Percentiles rank a stretch among this genome's conserved stretches.
phyloP scores from a whole-genome alignment of 805 yeast species.

The Zygosaccharomyces siamensis region DNA sequence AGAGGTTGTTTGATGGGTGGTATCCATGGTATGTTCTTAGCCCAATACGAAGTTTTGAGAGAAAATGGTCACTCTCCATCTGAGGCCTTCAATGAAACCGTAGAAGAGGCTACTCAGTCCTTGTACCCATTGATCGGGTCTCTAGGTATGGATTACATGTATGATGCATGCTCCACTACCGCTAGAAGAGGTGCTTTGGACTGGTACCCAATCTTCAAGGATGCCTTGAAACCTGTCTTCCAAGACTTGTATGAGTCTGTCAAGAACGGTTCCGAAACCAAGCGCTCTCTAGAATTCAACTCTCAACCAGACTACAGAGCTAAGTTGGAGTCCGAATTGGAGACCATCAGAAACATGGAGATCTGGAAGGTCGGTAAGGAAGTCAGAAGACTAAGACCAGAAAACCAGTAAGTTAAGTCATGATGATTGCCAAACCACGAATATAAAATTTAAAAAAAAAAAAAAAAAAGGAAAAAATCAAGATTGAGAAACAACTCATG shows the following conservation, averaged over 20 bases:
- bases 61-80: conserved; percentile 99
- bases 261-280: conserved; percentile 93
- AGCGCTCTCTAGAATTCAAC: conserved; percentile 98
- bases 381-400: conserved; percentile 99
- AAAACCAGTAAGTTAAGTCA: conserved; percentile 65
- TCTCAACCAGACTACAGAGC: conserved; percentile 97
- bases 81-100: conserved; percentile 99
- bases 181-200: conserved; percentile 99
- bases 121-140: conserved; percentile 98
- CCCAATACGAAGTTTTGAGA: conserved; percentile 99
- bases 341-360: conserved; percentile 93
- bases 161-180: conserved; percentile 99
- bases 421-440: not conserved
- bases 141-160: conserved; percentile 99
- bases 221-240: conserved; percentile 97
- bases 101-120: conserved; percentile 99
- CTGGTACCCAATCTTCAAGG: conserved; percentile 99
- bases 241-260: conserved; percentile 92
- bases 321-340: conserved; percentile 88
- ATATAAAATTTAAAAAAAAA: not conserved
- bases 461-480: not conserved
- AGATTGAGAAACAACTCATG: conserved; percentile 11
- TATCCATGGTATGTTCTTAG: conserved; percentile 99
- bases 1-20: conserved; percentile 99
- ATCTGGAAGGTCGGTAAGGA: conserved; percentile 99